Conservation (phyloP, 441 rosid species). For the Pelargonium citronellum region DNA sequence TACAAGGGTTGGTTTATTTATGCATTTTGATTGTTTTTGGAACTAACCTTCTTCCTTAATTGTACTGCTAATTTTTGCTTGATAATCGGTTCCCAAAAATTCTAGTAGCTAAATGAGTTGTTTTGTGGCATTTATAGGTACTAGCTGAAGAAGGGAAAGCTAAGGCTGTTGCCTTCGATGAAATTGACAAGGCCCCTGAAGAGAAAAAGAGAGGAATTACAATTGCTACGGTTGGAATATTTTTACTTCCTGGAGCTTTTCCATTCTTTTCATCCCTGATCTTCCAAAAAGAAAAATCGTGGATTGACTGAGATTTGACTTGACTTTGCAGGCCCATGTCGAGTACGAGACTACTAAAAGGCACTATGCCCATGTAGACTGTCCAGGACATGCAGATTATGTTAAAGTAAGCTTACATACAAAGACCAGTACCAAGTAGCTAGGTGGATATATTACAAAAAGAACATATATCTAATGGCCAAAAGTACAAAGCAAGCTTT, state of each 20-base stretch:
- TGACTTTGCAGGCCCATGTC: conserved; percentile 78
- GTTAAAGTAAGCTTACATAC: conserved; percentile 58
- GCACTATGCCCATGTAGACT: conserved; percentile 97
- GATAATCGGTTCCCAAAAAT: not conserved
- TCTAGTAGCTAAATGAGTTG: not conserved
- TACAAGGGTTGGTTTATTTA: conserved; percentile 48
- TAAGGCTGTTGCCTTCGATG: conserved; percentile 93
- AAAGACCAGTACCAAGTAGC: conserved; percentile 2
- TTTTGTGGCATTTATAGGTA: conserved; percentile 36
- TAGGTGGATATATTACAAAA: not conserved
- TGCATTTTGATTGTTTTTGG: not conserved
- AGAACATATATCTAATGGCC: not conserved
- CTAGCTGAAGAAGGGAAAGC: conserved; percentile 94
- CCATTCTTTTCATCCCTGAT: not conserved
- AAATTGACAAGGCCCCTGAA: conserved; percentile 99
- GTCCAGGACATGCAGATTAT: conserved; percentile 99
- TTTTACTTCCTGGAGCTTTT: not conserved
- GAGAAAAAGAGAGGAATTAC: conserved; percentile 99
- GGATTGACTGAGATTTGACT: not conserved
- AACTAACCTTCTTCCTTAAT: too few relatives aligned
- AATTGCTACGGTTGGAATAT: conserved; percentile 69
- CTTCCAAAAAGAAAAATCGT: not conserved
- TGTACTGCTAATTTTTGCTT: not conserved
- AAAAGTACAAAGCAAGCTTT: not conserved
- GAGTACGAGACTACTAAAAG: conserved; percentile 96